Base-by-base conservation (phyloP, 2,329 filamentous ascomycete species). In the Penicillium palitans region DNA sequence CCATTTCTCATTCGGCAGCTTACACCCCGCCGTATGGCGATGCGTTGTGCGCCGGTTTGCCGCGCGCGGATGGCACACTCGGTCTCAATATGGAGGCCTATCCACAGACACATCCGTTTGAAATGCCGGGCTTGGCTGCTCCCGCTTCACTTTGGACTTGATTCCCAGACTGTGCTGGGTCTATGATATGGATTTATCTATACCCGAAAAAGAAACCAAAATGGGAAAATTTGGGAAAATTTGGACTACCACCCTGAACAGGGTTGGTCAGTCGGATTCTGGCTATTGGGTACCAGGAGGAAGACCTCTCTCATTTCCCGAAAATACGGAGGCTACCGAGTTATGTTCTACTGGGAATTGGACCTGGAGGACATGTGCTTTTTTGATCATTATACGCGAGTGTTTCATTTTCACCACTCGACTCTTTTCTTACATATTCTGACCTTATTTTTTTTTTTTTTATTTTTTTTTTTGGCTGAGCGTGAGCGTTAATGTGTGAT, bases 11-110 rank as follows among this genome's bases (percentile, higher is more conserved):
- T 24, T 72, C 76, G 2, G 70, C 75, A 2, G 66, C 72, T 12
- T 79, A 74, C 42, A 74, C 74, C 19, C 72, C 76, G 31, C 68
- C 69, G 29, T 78, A 73, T 52, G 64, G 72, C 6, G 67, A 77
- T 44, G 58, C 69, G 27, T 61, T 71, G 25, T 72, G 73, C 51
- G 66, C 69, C 31, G 65, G 68, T 53, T 55, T 71, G 52, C 56
- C 70, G 6, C 71, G 69, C 10, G 55, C 68, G 13, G 70, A 74
- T 33, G 65, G 62, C 44, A 50, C 67, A 0, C 53, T 70, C 2
- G 66, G 66, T 7, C 59, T 73, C 25, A 70, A 68, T 27, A 64
- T 75, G 62, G 68, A 70, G 13, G 64, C 74, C 15, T 72, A 71
- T 54, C 61, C 72, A 48, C 72, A 73, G 50, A 62, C 72, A 46